A percentile compares a stretch with the other conserved stretches of the same genome.
Conservation (phyloP, 1,284 basidiomycete species). For the Sanghuangporus sanghuang region DNA sequence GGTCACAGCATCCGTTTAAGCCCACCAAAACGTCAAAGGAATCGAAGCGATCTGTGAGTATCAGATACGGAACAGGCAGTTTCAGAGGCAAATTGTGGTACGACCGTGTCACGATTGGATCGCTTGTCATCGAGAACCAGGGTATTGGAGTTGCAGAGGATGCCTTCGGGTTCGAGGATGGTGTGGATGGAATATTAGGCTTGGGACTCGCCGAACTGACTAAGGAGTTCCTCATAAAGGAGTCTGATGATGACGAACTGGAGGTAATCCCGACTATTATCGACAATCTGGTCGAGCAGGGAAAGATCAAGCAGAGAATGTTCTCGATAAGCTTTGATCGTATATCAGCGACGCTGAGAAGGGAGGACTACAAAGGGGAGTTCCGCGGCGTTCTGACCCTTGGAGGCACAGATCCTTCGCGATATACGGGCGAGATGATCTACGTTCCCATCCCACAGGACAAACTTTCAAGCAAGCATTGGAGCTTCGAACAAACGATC, state of each 20-base stretch:
- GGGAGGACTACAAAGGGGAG: constrained; percentile 1
- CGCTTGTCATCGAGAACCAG: constrained; percentile 34
- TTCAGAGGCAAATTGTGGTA: constrained; percentile 12
- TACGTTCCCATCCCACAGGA: constrained; percentile 13
- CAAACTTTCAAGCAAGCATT: constrained; percentile 26
- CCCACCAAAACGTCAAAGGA: constrained; percentile 5
- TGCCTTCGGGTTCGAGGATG: constrained; percentile 35
- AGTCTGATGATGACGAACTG: constrained; percentile 4
- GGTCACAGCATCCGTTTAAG: constrained; percentile 1
- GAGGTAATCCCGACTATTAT: constrained; percentile 39
- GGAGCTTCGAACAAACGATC: constrained; percentile 31
- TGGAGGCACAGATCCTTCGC: constrained; percentile 44
- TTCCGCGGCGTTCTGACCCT: constrained; percentile 31
- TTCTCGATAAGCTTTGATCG: constrained; percentile 49
- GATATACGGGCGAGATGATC: constrained; percentile 25
- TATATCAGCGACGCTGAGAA: constrained; percentile 27
- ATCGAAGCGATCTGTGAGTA: constrained; percentile 10
- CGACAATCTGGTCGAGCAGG: constrained; percentile 41
- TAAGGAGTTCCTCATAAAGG: constrained; percentile 13
- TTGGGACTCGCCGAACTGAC: constrained; percentile 31
- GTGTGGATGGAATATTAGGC: constrained; percentile 51
- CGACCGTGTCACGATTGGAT: constrained; percentile 28
- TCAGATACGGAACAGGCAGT: constrained; percentile 13
- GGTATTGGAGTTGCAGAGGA: constrained; percentile 52
- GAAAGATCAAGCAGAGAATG: constrained; percentile 32